Evolutionary conservation across 2,329 filamentous ascomycete species (phyloP), one percentile per base, ranked within the genome.

Genomic region (Trichoderma pleuroti): DNA sequence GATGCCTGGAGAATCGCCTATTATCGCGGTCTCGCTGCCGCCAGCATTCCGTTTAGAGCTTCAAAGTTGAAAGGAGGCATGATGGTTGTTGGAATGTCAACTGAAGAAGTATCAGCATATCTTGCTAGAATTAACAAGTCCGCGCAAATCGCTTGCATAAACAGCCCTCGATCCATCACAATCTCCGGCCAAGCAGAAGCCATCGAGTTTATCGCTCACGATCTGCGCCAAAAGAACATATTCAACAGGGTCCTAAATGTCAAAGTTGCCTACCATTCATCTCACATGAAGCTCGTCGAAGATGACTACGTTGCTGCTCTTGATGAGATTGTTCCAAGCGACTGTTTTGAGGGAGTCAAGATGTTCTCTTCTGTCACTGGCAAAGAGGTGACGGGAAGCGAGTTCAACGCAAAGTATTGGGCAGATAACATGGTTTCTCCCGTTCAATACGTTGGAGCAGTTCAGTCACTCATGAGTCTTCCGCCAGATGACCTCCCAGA

Each of bases 361-460:
- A 84, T 85, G 80, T 79, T 83, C 70, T 85, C 84, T 0, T 81
- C 83, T 0, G 79, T 84, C 14, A 79, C 78, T 12, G 80, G 82
- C 6, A 34, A 70, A 18, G 49, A 66, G 11, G 70, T 80, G n/a
- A 56, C 72, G 3, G 74, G 76, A 1, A 39, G 36, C 4, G 73
- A 78, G 4, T 72, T 85, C 1, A 76, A 76, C 9, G 74, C 77
- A 1, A 67, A 73, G 0, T 87, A 87, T 73, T 87, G 85, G 85
- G 78, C 79, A 2, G 74, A 78, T 2, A 87, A 87, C 66, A 74
- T 87, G 74, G 79, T 81, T 1, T 81, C 80, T 3, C 80, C 81
- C 0, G 85, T 87, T 10, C 78, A 80, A 5, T 87, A 84, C 72
- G 75, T 80, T 9, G 75, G 78, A 7, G 84, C 84, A 0, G 71